Percentiles rank a stretch among this genome's conserved stretches.
Conservation (phyloP, 371 early-diverging fungal species). For the Coemansia sp. region DNA sequence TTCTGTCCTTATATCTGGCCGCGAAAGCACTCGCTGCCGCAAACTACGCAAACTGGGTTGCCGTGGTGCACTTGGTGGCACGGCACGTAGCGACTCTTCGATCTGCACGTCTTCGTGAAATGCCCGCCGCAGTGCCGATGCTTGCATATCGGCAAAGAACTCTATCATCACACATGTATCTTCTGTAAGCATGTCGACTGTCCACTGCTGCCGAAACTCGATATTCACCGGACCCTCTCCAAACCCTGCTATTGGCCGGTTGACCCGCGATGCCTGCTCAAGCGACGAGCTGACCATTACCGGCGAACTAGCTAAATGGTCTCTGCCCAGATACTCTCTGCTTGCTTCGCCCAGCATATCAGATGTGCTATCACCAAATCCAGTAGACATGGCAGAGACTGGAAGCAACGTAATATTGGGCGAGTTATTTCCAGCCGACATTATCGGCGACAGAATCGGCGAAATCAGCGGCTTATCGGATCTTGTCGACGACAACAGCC, state of each 20-base stretch:
- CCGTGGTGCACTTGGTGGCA: not conserved
- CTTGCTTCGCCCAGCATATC: no score
- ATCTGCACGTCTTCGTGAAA: constrained; percentile 65
- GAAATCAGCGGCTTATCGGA: constrained; percentile 6
- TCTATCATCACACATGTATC: constrained; percentile 52
- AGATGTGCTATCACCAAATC: not conserved
- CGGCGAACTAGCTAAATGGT: not conserved
- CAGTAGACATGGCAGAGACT: not conserved
- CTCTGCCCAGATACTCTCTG: no score
- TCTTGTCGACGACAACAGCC: constrained; percentile 40
- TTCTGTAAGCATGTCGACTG: constrained; percentile 21
- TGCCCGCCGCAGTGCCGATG: constrained; percentile 57
- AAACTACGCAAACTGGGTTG: not conserved
- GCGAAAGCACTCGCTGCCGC: not conserved
- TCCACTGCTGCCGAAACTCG: constrained; percentile 41
- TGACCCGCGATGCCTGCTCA: constrained; percentile 13
- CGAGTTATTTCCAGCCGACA: not conserved
- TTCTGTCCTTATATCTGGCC: constrained; percentile 13
- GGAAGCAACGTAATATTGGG: not conserved
- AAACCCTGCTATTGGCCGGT: constrained; percentile 33
- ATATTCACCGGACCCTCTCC: constrained; percentile 35
- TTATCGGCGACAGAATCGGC: constrained; percentile 8
- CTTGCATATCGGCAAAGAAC: constrained; percentile 64
- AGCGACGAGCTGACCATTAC: constrained; percentile 23
- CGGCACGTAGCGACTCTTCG: constrained; percentile 49